Base-by-base conservation (phyloP, 345 rosid genomes). In the Geranium rotundifolium region DNA sequence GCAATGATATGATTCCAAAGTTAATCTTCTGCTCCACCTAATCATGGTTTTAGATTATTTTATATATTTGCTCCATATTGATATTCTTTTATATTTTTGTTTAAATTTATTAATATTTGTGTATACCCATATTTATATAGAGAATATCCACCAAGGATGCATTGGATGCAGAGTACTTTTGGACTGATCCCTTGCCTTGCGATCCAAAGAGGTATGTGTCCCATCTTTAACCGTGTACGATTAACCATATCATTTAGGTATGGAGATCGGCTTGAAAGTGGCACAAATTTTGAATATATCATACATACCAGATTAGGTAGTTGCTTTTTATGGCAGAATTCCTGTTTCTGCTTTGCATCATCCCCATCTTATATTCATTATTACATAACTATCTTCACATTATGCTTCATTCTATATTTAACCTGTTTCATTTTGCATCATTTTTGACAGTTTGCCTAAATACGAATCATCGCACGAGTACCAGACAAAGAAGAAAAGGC, bases 131-230 rank as follows among this genome's bases (percentile, higher is more conserved):
- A 56, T 18, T 17, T 23, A 55, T 72, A 50, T 64, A 78, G 82
- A 78, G 82, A 68, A 72, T 75, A 72, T 67, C 79, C 57, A 79
- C 82, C 55, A 75, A 78, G 76, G 79, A 78, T 78, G 76, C 82
- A 18, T 74, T 78, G 1, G 79, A 78, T 56, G 79, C 82, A 0
- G 79, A 78, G 71, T 78, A 78, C 63, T 78, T 78, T 68, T 78
- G 82, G 82, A 61, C 75, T 17, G 82, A 78, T 20, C 82, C 79
- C 4, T 52, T 75, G 63, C 82, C 82, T 17, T 78, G 82, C 61
- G 79, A 78, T 63, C 79, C 82, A 14, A 78, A 69, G 59, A 78
- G 76, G 82, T 78, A 4, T 34, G 14, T 60, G 55, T n/a, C 15
- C 60, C 46, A 7, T 18, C 52, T 34, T 34, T 34, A 34, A 34